A percentile compares a stretch with the other conserved stretches of the same genome.
These are phyloP conservation scores for Odontarrhena argentea DNA, from an alignment of 345 rosid species.

Conservation along the genomic window DNA sequence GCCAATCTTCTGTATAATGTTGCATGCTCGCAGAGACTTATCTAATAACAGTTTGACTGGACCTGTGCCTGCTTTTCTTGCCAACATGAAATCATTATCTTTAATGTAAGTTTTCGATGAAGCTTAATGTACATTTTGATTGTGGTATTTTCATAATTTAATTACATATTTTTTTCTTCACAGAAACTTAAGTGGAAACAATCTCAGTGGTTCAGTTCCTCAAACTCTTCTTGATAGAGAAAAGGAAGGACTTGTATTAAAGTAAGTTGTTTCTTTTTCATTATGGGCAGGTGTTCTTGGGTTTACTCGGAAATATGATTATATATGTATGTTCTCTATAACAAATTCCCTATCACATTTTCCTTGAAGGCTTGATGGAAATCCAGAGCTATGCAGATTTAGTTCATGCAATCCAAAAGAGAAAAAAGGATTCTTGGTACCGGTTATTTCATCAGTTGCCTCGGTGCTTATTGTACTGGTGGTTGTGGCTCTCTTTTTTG, in stretches of 20 bases:
- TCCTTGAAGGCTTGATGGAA: slow-evolving; percentile 35
- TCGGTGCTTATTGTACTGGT: slow-evolving; percentile 23
- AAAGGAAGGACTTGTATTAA: slow-evolving; percentile 35
- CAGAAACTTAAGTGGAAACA: slow-evolving; percentile 49
- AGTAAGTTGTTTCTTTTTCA: slow-evolving; percentile 26
- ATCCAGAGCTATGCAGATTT: slow-evolving; percentile 35
- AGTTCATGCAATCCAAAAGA: slow-evolving; percentile 26
- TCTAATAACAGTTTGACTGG: slow-evolving; percentile 52
- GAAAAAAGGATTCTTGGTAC: slow-evolving; percentile 14
- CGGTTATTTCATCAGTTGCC: slow-evolving; percentile 37
- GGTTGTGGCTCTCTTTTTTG: slow-evolving; percentile 27
- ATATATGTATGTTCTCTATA: neutral
- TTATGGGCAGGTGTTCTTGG: no score
- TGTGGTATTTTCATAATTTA: neutral
- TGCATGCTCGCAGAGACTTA: slow-evolving; percentile 42
- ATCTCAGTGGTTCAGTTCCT: slow-evolving; percentile 47
- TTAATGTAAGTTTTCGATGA: slow-evolving; percentile 40
- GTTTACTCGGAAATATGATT: no score
- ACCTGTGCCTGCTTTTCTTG: slow-evolving; percentile 44
- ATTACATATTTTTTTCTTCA: neutral
- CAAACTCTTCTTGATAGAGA: slow-evolving; percentile 36
- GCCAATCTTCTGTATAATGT: neutral
- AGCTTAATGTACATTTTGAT: neutral
- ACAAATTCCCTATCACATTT: slow-evolving; percentile 6
- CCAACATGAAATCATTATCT: slow-evolving; percentile 36